Conservation (phyloP, 2,329 filamentous ascomycete species). For the Trichothecium sympodiale region DNA sequence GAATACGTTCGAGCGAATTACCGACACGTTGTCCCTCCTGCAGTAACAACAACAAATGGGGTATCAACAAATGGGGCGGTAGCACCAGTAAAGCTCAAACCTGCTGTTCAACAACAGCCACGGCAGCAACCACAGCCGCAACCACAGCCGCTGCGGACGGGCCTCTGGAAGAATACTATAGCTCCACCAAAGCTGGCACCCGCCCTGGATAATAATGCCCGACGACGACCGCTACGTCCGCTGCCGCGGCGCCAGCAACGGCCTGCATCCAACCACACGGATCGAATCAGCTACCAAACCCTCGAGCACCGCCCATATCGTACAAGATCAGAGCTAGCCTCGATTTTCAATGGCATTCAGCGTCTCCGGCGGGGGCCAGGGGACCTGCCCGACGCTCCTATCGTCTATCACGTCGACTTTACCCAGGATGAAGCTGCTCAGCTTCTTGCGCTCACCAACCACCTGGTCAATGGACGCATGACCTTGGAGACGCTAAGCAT, state of each 20-base stretch:
- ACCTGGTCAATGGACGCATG: conserved; percentile 4
- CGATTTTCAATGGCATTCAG: conserved; percentile 14
- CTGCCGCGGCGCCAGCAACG: conserved; percentile 12
- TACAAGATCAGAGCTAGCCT: conserved; percentile 13
- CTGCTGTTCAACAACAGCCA: no score
- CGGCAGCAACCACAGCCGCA: no score
- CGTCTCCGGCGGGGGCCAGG: conserved; percentile 2
- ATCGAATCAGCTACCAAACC: no score
- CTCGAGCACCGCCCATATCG: conserved; percentile 14
- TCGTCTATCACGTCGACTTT: conserved; percentile 35
- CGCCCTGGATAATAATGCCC: no score
- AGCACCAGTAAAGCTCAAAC: no score
- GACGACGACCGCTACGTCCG: conserved; percentile 1
- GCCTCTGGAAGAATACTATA: no score
- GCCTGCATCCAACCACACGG: conserved; percentile 5
- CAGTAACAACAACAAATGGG: no score
- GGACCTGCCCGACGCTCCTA: conserved; percentile 5
- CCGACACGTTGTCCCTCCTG: no score
- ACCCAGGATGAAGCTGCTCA: conserved; percentile 22
- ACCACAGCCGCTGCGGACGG: no score
- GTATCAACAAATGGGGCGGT: no score
- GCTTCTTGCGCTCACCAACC: conserved; percentile 13
- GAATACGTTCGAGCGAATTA: no score
- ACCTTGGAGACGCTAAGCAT: neutral
- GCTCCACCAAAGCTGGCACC: no score